Base-by-base conservation (phyloP, 75 land plant species). In the Picea glauca region DNA sequence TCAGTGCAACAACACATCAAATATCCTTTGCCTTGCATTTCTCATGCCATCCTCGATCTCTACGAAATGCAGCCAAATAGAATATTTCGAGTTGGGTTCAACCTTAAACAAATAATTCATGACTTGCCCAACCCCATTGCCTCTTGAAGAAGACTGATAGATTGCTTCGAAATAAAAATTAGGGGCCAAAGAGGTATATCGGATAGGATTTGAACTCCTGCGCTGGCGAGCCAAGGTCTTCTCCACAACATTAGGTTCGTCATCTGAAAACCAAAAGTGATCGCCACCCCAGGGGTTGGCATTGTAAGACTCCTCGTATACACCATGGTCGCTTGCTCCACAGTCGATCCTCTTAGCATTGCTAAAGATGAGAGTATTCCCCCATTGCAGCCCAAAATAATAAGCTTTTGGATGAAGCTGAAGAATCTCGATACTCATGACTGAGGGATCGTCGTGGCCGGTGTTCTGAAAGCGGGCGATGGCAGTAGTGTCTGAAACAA, bases 61-160 rank as follows among this genome's bases (percentile, higher is more conserved):
- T 46, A 95, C 94, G 87, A 96, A 96, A 75, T 96, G 95, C 18
- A 96, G 33, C 97, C 99, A 96, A 3, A 96, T 72, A 35, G 97
- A 92, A 78, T 96, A 96, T 58, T 91, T 96, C 74, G 80, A 79
- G 35, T 88, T 92, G 30, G 99, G 91, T 60, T 94, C 92, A 30
- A 92, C 91, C 31, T 90, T 93, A 80, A 94, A 60, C 50, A 81
- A 80, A 79, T 88, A 96, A 5, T 82, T 77, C 58, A 96, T 78
- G 20, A 76, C 82, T 5, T 87, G 85, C 68, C 88, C 79, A 50
- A 32, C 73, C 64, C 79, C 82, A 35, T 35, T 35, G 57, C 88
- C 81, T 40, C 86, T 75, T 77, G 92, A 84, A 18, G 94, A 94
- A 6, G 82, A 85, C 70, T 85, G 89, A 81, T 92, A 96, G 23